Evolutionary conservation across 208 protist species (phyloP), one percentile per base, ranked within the genome.

Genomic region (Trypanosoma grayi): DNA sequence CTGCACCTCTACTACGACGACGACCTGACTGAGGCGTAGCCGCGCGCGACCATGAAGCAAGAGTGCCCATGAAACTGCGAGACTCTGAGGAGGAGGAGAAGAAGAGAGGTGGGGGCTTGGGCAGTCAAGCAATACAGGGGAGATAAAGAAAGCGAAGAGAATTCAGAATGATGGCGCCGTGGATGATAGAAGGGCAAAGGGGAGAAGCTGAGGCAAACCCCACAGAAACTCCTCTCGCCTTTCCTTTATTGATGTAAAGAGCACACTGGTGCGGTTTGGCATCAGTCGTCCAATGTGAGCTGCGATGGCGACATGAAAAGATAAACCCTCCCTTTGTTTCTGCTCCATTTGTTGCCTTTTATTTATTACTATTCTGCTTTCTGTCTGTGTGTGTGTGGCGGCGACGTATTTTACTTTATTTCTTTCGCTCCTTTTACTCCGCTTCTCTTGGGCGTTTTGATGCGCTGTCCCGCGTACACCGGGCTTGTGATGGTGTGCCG

Each of bases 1-100:
- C 73, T 98, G 24, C 92, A 97, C 59, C 64, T 98, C 9, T 97
- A 97, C 78, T 98, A 92, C 68, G 92, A 97, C 58, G 94, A 98
- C 53, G 94, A 98, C 60, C 70, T 97, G 10, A 98, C 92, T 2
- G 82, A 94, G 56, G 88, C 81, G 34, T 93, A 67, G 39, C 33
- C 16, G 0, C 7, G 14, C 16, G 33, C 18, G n/a, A n/a, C n/a
- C n/a, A n/a, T n/a, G n/a, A n/a, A n/a, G n/a, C n/a, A n/a, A n/a
- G n/a, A n/a, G n/a, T n/a, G n/a, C n/a, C n/a, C n/a, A n/a, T n/a
- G n/a, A n/a, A n/a, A n/a, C n/a, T n/a, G n/a, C n/a, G n/a, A n/a
- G n/a, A n/a, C n/a, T n/a, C n/a, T n/a, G n/a, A n/a, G n/a, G n/a
- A n/a, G n/a, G n/a, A n/a, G 16, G 22, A 11, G 11, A 27, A 57